A percentile compares a stretch with the other conserved stretches of the same genome.
Conservation (phyloP, 2,329 filamentous ascomycete genomes). For the Colletotrichum horii region DNA sequence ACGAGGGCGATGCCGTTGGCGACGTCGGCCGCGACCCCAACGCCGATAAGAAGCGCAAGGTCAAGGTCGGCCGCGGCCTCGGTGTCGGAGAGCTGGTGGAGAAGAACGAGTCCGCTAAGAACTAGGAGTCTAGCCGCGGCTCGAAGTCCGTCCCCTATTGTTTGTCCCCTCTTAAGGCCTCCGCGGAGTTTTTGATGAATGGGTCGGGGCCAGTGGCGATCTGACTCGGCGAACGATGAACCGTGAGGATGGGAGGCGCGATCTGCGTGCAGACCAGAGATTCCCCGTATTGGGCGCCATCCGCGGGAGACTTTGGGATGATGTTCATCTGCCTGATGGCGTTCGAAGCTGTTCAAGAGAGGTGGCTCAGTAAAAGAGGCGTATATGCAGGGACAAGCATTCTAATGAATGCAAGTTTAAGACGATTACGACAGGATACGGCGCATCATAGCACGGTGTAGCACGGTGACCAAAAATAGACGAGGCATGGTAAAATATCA, state of each 20-base stretch:
- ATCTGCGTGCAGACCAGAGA: not conserved
- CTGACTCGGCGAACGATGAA: not conserved
- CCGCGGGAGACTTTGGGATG: not conserved
- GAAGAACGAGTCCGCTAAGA: conserved; percentile 66
- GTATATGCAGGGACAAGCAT: not conserved
- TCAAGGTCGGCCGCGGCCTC: conserved; percentile 80
- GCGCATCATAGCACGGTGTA: not conserved
- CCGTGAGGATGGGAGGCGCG: not conserved
- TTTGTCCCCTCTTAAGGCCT: not conserved
- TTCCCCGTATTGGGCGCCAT: not conserved
- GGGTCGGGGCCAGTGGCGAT: not conserved
- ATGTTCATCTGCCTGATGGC: not conserved
- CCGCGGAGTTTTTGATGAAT: not conserved
- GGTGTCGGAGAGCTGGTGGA: conserved; percentile 83
- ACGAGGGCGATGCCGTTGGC: conserved; percentile 76
- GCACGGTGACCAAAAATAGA: not conserved
- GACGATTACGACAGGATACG: conserved; percentile 6
- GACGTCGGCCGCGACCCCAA: conserved; percentile 61
- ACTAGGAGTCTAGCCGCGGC: conserved; percentile 27
- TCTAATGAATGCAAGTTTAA: not conserved
- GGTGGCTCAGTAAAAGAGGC: not conserved
- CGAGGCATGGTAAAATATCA: not conserved
- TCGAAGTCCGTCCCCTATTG: not conserved
- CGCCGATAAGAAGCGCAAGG: conserved; percentile 73
- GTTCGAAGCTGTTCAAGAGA: not conserved